These are phyloP conservation scores for Alliaria petiolata DNA, from an alignment of 345 rosid species.

Conservation along the genomic window DNA sequence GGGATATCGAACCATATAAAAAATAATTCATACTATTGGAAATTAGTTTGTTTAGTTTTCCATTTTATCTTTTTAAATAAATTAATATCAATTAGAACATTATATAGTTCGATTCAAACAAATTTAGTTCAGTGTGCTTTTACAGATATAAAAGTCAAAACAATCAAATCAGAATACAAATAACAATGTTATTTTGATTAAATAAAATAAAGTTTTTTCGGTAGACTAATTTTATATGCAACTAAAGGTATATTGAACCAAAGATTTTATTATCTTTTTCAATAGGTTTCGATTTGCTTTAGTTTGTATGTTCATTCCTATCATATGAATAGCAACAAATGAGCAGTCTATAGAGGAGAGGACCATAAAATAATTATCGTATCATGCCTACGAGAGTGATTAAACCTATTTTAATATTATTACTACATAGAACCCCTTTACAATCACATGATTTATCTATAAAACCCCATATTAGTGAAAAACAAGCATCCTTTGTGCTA, in stretches of 20 bases:
- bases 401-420: neutral
- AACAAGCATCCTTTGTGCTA: neutral
- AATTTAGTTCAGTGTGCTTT: neutral
- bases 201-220: neutral
- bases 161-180: neutral
- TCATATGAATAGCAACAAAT: neutral
- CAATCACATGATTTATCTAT: neutral
- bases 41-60: neutral
- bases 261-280: neutral
- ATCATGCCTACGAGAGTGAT: neutral
- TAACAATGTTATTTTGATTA: no score
- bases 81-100: neutral
- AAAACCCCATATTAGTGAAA: neutral
- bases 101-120: neutral
- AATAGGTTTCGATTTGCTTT: neutral
- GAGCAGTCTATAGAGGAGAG: neutral
- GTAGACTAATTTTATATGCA: neutral
- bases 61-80: neutral
- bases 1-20: no score
- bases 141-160: neutral
- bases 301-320: neutral
- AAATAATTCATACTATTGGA: no score
- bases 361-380: neutral
- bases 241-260: neutral
- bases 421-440: neutral